Evolutionary conservation across 1,284 basidiomycete species (phyloP), one percentile per base, ranked within the genome.

Genomic region (Pseudozyma tsukubaensis): DNA sequence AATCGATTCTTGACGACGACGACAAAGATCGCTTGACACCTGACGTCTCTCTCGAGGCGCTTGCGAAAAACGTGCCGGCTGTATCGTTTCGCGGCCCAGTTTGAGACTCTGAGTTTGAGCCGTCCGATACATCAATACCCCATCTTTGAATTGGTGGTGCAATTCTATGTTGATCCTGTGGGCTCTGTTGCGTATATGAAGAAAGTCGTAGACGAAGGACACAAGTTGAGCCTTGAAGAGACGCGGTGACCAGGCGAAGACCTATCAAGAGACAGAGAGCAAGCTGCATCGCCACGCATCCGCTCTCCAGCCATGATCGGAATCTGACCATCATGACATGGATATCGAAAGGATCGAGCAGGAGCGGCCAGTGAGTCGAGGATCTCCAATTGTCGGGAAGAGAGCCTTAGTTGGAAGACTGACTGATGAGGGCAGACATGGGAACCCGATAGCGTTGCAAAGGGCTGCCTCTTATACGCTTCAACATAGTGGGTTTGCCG

Each of bases 261-360:
- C 66, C 66, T 12, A 56, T 45, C 32, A 55, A 18, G 35, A 69
- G 48, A 24, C 66, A 69, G 7, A 55, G 16, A 4, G 43, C 32
- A 7, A 69, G 66, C 43, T 54, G 60, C 37, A 51, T 59, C 34
- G 56, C 57, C 37, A 59, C 19, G 34, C 60, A 56, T 47, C 49
- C 51, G 37, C 57, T 18, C 11, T 49, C 51, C 18, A 59, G 34
- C n/a, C 52, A 49, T 13, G 49, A 35, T 39, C 24, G 47, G 43
- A 63, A 29, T 18, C 36, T 42, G 44, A 63, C 66, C 66, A 69
- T 69, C 32, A 12, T 62, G 40, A 35, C 50, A 39, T 51, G 18
- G 11, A 39, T 16, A 5, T 9, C 9, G 3, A n/a, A 8, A 43
- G 42, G 42, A 9, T 43, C 13, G 16, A 9, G 1, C 16, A 3